Percentiles rank a stretch among this genome's conserved stretches.
These are phyloP conservation scores for Sporothrix dimorphospora DNA, from an alignment of 2,329 filamentous ascomycete genomes.

Conservation along the genomic window DNA sequence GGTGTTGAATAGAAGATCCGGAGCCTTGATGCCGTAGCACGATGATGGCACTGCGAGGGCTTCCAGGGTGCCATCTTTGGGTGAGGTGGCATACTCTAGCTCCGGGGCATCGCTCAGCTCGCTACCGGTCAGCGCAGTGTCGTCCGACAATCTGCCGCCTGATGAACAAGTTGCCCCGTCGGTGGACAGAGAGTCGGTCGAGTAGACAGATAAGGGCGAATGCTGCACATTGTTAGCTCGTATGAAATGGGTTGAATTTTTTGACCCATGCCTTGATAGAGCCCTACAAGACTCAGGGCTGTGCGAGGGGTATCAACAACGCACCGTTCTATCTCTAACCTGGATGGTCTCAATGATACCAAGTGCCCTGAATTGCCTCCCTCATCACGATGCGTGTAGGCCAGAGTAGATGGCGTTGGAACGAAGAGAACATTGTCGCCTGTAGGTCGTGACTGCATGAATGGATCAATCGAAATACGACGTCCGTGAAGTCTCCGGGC, in stretches of 20 bases:
- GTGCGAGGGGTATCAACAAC: not conserved
- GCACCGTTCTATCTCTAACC: not conserved
- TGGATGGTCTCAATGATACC: not conserved
- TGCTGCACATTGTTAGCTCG: not conserved
- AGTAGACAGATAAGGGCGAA: not conserved
- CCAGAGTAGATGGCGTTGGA: not conserved
- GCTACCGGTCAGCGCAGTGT: not conserved
- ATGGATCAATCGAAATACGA: not conserved
- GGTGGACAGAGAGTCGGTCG: not conserved
- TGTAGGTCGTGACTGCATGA: not conserved
- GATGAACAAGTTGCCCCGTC: not conserved
- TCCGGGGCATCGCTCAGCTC: not conserved
- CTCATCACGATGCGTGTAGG: no score
- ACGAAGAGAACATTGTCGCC: not conserved
- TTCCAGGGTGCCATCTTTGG: not conserved
- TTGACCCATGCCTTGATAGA: no score
- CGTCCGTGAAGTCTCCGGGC: not conserved
- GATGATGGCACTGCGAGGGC: not conserved
- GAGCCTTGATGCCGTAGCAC: not conserved
- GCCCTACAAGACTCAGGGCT: not conserved
- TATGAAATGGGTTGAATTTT: no score
- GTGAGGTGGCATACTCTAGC: not conserved
- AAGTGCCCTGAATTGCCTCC: no score
- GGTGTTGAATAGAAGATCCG: not conserved
- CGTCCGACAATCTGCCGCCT: not conserved